Evolutionary conservation across 2,329 filamentous ascomycete species (phyloP), one percentile per base, ranked within the genome.

Genomic region (Stagonosporopsis vannaccii): DNA sequence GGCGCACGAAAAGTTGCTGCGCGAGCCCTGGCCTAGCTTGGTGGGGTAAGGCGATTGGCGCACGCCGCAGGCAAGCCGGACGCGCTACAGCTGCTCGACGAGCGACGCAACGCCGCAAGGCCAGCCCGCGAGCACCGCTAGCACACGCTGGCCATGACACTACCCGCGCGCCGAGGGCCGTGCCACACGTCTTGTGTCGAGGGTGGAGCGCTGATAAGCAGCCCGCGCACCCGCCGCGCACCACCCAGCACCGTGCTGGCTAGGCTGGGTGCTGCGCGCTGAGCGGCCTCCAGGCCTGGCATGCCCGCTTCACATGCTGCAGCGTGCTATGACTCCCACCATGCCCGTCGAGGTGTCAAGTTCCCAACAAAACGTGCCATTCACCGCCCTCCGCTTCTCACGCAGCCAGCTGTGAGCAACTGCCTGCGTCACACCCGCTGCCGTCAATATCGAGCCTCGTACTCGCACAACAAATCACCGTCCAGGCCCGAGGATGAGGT

Each of bases 321-420:
- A 45, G 39, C 35, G 41, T 42, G 53, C 25, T 51, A 56, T 51
- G 47, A 56, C 53, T 56, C 53, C 53, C 13, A 41, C 47, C 46
- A 22, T 33, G 36, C 39, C 26, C n/a, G 41, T 30, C 37, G 17
- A 43, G 36, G 30, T 48, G 42, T 48, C 42, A 51, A 26, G 53
- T 47, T 32, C 53, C 47, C 53, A 56, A 56, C 53, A 56, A 51
- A 56, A 56, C 47, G 15, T 32, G 47, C 42, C 42, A 51, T 51
- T 56, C 53, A 56, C 53, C 53, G 53, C 53, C 42, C 23, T 37
- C 36, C 32, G 30, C 45, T 35, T 46, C 46, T 26, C 23, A 42
- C 22, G 41, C 35, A 26, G 52, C 33, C n/a, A 36, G 12, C 26
- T 28, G 33, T 42, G 46, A 41, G 36, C 46, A 36, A 36, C 41